Evolutionary conservation across 768 basidiomycete species (phyloP).

Genomic region (Mycena vitilis): DNA sequence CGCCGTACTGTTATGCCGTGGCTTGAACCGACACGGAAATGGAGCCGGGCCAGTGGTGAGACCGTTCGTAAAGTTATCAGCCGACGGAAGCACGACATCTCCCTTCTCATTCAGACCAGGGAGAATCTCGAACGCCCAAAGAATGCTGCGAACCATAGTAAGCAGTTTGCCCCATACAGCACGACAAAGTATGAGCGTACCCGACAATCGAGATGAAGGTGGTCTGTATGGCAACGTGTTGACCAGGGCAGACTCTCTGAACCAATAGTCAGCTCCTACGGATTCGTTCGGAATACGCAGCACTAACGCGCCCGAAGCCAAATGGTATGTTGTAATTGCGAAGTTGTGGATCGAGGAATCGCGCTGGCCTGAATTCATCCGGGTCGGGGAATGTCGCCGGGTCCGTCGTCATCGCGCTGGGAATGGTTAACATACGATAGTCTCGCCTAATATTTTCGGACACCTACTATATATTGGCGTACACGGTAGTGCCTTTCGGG

Average conservation of each 20-base stretch:
- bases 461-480: conserved; percentile 27
- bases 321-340: conserved; percentile 15
- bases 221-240: conserved; percentile 14
- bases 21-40: conserved; percentile 25
- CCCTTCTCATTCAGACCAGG: conserved; percentile 3
- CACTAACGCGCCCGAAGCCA: conserved; percentile 25
- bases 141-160: background rate
- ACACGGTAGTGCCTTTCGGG: conserved; percentile 45
- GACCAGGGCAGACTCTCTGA: conserved; percentile 18
- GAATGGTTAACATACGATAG: background rate
- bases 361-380: conserved; percentile 24
- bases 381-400: conserved; percentile 12
- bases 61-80: conserved; percentile 15
- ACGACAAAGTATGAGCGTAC: background rate
- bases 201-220: conserved; percentile 12
- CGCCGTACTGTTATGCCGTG: background rate
- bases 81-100: background rate
- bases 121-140: conserved; percentile 21
- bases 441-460: background rate
- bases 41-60: conserved; percentile 3
- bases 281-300: background rate
- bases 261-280: background rate
- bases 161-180: background rate
- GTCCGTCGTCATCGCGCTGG: conserved; percentile 27
- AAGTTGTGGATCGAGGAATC: conserved; percentile 11